Evolutionary conservation across 306 rosid species (phyloP).

Genomic region (Quercus gilva): DNA sequence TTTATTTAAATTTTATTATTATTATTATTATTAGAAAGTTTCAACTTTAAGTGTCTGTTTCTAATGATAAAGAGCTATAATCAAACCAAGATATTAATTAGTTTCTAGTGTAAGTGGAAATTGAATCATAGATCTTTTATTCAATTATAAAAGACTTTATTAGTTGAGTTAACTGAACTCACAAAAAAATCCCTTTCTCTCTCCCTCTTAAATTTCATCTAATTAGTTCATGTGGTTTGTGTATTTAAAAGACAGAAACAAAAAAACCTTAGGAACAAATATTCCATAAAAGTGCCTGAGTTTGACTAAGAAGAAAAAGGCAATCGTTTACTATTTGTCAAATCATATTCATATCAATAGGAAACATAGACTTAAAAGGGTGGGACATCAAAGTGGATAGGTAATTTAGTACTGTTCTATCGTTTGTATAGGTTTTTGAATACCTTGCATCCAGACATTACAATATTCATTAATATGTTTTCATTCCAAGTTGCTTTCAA

Average conservation of each 20-base stretch:
- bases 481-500: constrained; percentile 21
- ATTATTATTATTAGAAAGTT: too few species aligned
- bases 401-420: constrained; percentile 29
- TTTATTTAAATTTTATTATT: constrained; percentile 4
- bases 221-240: too few species aligned
- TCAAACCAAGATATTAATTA: fast-evolving
- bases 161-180: too few species aligned
- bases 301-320: background rate
- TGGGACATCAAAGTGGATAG: constrained; percentile 21
- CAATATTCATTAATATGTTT: constrained; percentile 26
- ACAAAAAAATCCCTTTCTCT: too few species aligned
- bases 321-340: background rate
- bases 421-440: constrained; percentile 33
- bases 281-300: background rate
- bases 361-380: constrained; percentile 36
- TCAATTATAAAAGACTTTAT: too few species aligned
- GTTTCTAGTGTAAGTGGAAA: fast-evolving
- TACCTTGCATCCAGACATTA: constrained; percentile 19
- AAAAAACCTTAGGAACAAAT: too few species aligned
- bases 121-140: too few species aligned
- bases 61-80: fast-evolving
- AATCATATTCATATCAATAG: constrained; percentile 14
- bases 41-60: fast-evolving
- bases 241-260: background rate
- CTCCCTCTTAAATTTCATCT: background rate